These are phyloP conservation scores for Mesotaenium endlicherianum DNA, from an alignment of 139 green algal genomes.

Conservation along the genomic window DNA sequence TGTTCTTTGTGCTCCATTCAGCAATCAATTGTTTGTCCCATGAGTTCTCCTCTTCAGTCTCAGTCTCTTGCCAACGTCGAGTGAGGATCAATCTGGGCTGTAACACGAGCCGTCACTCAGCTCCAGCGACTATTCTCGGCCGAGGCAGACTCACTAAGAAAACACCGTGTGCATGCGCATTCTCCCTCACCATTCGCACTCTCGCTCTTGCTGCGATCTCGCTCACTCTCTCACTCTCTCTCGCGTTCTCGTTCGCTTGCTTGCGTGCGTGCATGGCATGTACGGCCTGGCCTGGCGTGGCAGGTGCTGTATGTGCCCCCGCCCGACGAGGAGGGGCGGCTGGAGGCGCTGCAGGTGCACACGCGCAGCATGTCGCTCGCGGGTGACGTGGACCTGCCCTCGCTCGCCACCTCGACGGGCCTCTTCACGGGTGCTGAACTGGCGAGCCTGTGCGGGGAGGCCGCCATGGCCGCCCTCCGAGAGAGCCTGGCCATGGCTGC, in stretches of 20 bases:
- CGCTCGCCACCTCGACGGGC: conserved; percentile 26
- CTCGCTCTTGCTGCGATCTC: neutral
- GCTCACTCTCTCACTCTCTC: conserved; percentile 3
- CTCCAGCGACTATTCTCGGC: no score
- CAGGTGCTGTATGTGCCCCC: conserved; percentile 82
- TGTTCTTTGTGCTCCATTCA: no score
- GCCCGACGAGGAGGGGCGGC: conserved; percentile 69
- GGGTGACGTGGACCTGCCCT: conserved; percentile 68
- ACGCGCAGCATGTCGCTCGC: conserved; percentile 65
- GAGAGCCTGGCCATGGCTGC: conserved; percentile 62
- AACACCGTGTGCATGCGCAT: no score
- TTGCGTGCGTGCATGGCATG: conserved; percentile 58
- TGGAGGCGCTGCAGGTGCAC: conserved; percentile 62
- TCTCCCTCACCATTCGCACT: no score
- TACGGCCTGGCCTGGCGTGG: conserved; percentile 83
- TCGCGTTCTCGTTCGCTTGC: neutral
- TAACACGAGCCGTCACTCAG: no score
- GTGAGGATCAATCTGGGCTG: no score
- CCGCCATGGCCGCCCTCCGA: conserved; percentile 67
- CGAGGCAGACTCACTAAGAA: no score
- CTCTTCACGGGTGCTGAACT: conserved; percentile 56
- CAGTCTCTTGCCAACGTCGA: no score
- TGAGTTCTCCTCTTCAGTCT: no score
- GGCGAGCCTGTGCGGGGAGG: conserved; percentile 47
- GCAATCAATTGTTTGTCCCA: no score